phyloP scores from a whole-genome alignment of 2,329 filamentous ascomycete species.

The Coniochaeta prunicola region DNA sequence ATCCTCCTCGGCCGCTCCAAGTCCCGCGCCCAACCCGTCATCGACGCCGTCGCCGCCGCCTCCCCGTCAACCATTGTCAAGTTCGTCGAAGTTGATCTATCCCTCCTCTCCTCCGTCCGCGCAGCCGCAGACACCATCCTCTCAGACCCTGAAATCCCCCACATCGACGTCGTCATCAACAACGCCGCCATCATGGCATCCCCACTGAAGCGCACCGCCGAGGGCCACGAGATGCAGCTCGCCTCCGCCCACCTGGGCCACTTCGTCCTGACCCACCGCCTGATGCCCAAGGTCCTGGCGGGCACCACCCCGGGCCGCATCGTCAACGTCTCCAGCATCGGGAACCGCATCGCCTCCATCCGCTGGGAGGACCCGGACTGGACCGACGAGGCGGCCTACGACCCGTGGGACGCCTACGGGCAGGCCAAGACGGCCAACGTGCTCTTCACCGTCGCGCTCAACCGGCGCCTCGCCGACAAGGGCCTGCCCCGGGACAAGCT shows the following conservation, averaged over 20 bases:
- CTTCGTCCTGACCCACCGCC: conserved; percentile 25
- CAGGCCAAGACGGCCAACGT: conserved; percentile 39
- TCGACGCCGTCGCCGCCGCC: conserved; percentile 17
- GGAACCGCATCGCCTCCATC: conserved; percentile 14
- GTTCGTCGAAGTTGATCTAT: conserved; percentile 19
- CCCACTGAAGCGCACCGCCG: conserved; percentile 22
- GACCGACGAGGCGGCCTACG: conserved; percentile 20
- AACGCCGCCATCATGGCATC: conserved; percentile 37
- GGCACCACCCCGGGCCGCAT: conserved; percentile 11
- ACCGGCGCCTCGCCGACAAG: conserved; percentile 19
- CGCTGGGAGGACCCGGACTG: conserved; percentile 21
- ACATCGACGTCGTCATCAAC: conserved; percentile 30
- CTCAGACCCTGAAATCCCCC: conserved; percentile 19
- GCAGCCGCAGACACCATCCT: conserved; percentile 20
- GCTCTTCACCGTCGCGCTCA: conserved; percentile 30
- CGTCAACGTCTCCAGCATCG: conserved; percentile 8
- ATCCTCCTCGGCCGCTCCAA: conserved; percentile 20
- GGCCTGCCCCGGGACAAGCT: conserved; percentile 8
- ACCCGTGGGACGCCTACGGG: conserved; percentile 29
- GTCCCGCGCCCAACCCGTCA: conserved; percentile 17
- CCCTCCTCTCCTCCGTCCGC: conserved; percentile 22
- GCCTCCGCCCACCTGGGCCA: conserved; percentile 27
- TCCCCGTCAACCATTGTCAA: conserved; percentile 15
- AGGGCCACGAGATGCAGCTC: conserved; percentile 24
- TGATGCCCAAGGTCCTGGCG: conserved; percentile 20